Conservation (phyloP, 1,139 yeast genomes). For the Yamadazyma blattariae region DNA sequence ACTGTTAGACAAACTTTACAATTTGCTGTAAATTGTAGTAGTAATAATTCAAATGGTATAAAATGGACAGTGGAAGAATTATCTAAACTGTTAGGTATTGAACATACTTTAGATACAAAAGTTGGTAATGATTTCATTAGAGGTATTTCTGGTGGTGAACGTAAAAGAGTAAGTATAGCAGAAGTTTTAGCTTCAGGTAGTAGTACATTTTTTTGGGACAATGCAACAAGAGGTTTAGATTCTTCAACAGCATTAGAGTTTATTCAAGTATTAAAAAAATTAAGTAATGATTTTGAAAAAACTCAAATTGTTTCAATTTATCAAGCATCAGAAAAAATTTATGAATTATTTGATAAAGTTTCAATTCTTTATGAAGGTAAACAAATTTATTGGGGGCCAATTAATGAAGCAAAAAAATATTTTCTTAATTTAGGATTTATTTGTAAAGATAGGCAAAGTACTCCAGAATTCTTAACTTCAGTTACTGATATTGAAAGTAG, state of each 20-base stretch:
- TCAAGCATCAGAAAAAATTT: constrained; percentile 66
- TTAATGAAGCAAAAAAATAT: constrained; percentile 40
- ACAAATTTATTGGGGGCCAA: constrained; percentile 73
- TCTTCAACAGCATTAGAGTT: constrained; percentile 72
- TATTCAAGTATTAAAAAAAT: constrained; percentile 57
- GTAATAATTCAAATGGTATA: constrained; percentile 36
- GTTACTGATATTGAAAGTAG: constrained; percentile 54
- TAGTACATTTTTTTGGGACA: constrained; percentile 64
- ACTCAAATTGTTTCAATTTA: constrained; percentile 61
- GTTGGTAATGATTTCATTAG: constrained; percentile 39
- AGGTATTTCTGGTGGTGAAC: constrained; percentile 46
- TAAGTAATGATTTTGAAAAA: constrained; percentile 52
- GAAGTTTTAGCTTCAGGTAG: constrained; percentile 40
- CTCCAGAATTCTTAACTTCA: constrained; percentile 71
- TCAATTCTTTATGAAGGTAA: constrained; percentile 73
- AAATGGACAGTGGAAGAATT: constrained; percentile 39
- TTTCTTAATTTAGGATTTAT: constrained; percentile 48
- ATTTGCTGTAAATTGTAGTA: constrained; percentile 43
- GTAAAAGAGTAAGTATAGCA: constrained; percentile 46
- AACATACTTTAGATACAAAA: constrained; percentile 30
- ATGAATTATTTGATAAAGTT: constrained; percentile 70
- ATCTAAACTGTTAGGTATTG: constrained; percentile 41
- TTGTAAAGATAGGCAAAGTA: constrained; percentile 74
- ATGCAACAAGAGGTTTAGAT: constrained; percentile 77
- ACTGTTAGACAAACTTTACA: constrained; percentile 52